Percentiles rank a stretch among this genome's conserved stretches.
These are phyloP conservation scores for Arxiozyma telluris DNA, from an alignment of 1,139 yeast species.

Conservation along the genomic window DNA sequence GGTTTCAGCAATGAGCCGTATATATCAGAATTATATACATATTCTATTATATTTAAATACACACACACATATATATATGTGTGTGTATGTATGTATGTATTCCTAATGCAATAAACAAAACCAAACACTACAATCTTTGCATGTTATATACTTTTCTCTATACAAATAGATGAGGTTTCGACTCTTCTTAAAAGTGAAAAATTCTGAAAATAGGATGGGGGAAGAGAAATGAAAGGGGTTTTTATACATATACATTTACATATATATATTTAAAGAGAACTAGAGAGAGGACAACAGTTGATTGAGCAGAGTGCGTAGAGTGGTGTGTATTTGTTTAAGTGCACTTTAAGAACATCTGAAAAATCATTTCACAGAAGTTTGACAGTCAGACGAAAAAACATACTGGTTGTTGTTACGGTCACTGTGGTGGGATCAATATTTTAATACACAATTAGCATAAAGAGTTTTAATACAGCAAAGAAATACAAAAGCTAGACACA, in stretches of 20 bases:
- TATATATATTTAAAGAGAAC: too few relatives aligned
- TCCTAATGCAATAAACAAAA: too few relatives aligned
- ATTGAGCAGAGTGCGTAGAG: neutral
- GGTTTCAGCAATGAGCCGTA: constrained; percentile 13
- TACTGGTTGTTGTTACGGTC: neutral
- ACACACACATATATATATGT: too few relatives aligned
- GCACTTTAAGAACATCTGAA: neutral
- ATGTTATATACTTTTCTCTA: neutral
- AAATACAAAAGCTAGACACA: neutral
- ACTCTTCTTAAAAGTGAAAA: neutral
- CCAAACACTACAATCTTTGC: neutral
- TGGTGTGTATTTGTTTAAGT: neutral
- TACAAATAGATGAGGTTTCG: neutral
- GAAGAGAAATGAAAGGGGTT: neutral
- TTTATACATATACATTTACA: too few relatives aligned
- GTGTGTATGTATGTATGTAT: too few relatives aligned
- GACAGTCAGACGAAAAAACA: too few relatives aligned
- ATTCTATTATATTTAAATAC: neutral
- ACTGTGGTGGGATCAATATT: too few relatives aligned
- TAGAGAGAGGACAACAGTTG: neutral
- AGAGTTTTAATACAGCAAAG: too few relatives aligned
- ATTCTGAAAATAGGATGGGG: neutral
- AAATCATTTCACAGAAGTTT: too few relatives aligned
- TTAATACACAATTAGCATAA: too few relatives aligned
- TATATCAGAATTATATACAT: neutral